phyloP scores from a whole-genome alignment of 1,284 basidiomycete species.

The Sporisorium graminicola region DNA sequence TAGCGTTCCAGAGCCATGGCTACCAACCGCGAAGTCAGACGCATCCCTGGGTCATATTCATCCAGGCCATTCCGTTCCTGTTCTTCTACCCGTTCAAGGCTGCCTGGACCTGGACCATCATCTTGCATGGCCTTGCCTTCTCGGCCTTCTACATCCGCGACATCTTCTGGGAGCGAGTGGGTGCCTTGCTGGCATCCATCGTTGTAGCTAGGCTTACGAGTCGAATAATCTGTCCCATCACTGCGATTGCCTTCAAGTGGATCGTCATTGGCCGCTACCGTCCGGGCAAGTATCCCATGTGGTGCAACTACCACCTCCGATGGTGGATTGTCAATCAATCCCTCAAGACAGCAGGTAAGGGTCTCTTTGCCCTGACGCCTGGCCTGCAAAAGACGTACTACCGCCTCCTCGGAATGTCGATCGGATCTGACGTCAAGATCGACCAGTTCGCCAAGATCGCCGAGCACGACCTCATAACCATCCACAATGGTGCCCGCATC shows the following conservation, averaged over 20 bases:
- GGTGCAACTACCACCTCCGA: constrained; percentile 69
- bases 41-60: constrained; percentile 65
- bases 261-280: constrained; percentile 68
- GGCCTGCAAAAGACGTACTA: constrained; percentile 65
- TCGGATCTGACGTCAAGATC: constrained; percentile 67
- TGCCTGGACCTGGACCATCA: constrained; percentile 70
- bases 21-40: constrained; percentile 67
- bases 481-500: constrained; percentile 68
- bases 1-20: constrained; percentile 65
- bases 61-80: constrained; percentile 66
- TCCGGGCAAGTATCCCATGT: constrained; percentile 69
- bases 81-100: constrained; percentile 70
- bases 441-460: constrained; percentile 64
- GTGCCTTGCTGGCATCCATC: constrained; percentile 66
- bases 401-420: constrained; percentile 68
- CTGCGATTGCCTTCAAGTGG: constrained; percentile 70
- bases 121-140: constrained; percentile 68
- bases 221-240: constrained; percentile 69
- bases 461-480: constrained; percentile 68
- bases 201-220: constrained; percentile 66
- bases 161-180: constrained; percentile 69
- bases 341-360: constrained; percentile 67
- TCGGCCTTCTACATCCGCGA: constrained; percentile 69
- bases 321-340: constrained; percentile 70
- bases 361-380: constrained; percentile 66